Percentiles rank a stretch among this genome's conserved stretches.
These are phyloP conservation scores for Talaromyces nanjingensis DNA, from an alignment of 495 filamentous ascomycete species.

Conservation along the genomic window DNA sequence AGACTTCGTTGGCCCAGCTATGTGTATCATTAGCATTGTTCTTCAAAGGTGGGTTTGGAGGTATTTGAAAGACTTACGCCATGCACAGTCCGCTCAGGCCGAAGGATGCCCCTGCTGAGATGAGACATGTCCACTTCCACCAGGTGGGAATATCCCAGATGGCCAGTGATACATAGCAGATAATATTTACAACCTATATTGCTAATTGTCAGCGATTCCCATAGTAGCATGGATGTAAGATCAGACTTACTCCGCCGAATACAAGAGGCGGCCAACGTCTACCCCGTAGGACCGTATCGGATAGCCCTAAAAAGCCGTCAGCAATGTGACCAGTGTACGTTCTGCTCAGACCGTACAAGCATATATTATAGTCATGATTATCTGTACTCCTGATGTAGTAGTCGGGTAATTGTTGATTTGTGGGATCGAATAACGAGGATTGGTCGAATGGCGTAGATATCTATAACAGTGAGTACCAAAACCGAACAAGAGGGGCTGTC, in stretches of 20 bases:
- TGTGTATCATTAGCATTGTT: conserved; percentile 9
- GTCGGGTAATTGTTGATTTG: conserved; percentile 43
- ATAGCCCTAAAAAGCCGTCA: conserved; percentile 25
- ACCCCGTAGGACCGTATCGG: conserved; percentile 47
- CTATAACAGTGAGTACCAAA: conserved; percentile 10
- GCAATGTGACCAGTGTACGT: background rate
- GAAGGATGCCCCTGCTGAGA: conserved; percentile 28
- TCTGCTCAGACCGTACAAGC: conserved; percentile 26
- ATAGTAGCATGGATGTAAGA: too few species aligned
- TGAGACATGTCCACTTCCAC: conserved; percentile 39
- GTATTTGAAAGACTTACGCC: conserved; percentile 23
- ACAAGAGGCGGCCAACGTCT: conserved; percentile 49
- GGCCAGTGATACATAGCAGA: conserved; percentile 30
- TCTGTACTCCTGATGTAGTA: conserved; percentile 37
- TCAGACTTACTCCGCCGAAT: conserved; percentile 41
- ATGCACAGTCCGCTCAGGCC: conserved; percentile 36
- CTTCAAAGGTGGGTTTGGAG: background rate
- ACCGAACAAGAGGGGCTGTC: background rate
- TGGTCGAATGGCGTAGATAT: conserved; percentile 30
- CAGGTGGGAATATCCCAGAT: conserved; percentile 40
- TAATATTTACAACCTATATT: conserved; percentile 31
- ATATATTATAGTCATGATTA: conserved; percentile 39
- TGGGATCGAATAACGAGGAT: conserved; percentile 29
- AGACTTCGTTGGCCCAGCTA: conserved; percentile 45
- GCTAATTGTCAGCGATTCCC: too few species aligned